Evolutionary conservation across 2,329 filamentous ascomycete species (phyloP).

Genomic region (Curvularia eragrostidis): DNA sequence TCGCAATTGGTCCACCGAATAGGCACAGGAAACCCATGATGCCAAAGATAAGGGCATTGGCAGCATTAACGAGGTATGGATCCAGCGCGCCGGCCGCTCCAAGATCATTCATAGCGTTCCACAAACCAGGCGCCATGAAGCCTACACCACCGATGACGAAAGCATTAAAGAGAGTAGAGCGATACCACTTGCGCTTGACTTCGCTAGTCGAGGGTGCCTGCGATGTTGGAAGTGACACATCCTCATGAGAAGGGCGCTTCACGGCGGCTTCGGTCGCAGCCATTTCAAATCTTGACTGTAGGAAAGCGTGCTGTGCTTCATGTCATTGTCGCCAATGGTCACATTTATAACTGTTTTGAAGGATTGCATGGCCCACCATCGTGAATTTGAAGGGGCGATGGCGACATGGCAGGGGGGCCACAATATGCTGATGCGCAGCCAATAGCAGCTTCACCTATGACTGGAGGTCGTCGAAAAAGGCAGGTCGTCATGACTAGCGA

Average conservation of each 20-base stretch:
- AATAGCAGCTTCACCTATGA: neutral
- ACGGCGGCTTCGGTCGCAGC: neutral
- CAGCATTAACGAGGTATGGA: conserved; percentile 51
- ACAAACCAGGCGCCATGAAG: conserved; percentile 58
- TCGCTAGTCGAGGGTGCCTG: neutral
- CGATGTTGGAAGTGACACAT: neutral
- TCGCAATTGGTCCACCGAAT: conserved; percentile 34
- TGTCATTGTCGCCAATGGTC: neutral
- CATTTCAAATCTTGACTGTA: neutral
- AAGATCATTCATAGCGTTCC: conserved; percentile 55
- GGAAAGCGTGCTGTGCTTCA: neutral
- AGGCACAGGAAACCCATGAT: conserved; percentile 52
- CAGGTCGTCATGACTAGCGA: neutral
- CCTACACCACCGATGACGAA: conserved; percentile 54
- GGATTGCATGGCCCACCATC: neutral
- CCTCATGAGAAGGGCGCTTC: neutral
- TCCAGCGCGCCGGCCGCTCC: conserved; percentile 40
- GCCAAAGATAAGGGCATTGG: conserved; percentile 54
- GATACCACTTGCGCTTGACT: conserved; percentile 41
- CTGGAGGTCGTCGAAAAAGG: neutral
- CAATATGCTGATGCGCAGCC: neutral
- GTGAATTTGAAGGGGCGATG: neutral
- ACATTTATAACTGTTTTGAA: neutral
- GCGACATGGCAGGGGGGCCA: neutral
- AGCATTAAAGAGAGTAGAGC: conserved; percentile 57